Evolutionary conservation across 345 rosid species (phyloP).

Genomic region (Citrus maxima): DNA sequence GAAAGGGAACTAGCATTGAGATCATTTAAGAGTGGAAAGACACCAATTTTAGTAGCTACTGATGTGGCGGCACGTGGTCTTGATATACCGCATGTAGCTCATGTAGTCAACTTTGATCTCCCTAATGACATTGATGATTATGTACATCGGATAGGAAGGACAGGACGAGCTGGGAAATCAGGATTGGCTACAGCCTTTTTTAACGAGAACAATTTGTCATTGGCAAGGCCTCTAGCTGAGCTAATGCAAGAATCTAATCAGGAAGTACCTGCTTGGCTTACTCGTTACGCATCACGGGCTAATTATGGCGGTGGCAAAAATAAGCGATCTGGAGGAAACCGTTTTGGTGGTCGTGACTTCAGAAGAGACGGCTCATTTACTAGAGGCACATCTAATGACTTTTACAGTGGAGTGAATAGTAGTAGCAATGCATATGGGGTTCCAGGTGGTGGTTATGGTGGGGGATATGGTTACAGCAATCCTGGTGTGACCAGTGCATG

Average conservation of each 20-base stretch:
- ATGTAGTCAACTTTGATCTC: constrained; percentile 92
- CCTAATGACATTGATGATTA: constrained; percentile 97
- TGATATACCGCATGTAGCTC: constrained; percentile 93
- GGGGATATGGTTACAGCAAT: constrained; percentile 16
- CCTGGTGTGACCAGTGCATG: constrained; percentile 41
- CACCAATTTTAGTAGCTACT: constrained; percentile 94
- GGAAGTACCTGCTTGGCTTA: constrained; percentile 92
- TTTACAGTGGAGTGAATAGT: constrained; percentile 53
- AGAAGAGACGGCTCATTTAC: constrained; percentile 62
- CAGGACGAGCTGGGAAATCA: constrained; percentile 92
- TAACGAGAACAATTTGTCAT: constrained; percentile 65
- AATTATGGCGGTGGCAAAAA: constrained; percentile 52
- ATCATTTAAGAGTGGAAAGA: constrained; percentile 81
- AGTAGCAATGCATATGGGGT: constrained; percentile 21
- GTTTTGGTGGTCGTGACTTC: constrained; percentile 91
- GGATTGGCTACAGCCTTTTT: constrained; percentile 97
- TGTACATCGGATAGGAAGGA: constrained; percentile 96
- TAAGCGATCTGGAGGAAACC: constrained; percentile 80
- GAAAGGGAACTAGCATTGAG: constrained; percentile 89
- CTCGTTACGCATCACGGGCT: constrained; percentile 76
- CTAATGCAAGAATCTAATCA: constrained; percentile 95
- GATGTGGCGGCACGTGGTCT: constrained; percentile 42
- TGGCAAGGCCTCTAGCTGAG: constrained; percentile 71
- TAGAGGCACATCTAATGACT: constrained; percentile 51
- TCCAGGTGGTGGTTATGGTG: constrained; percentile 21